Percentiles rank a stretch among this genome's conserved stretches.
Conservation (phyloP, 1,284 basidiomycete species). For the Xerocomus alliaceus region DNA sequence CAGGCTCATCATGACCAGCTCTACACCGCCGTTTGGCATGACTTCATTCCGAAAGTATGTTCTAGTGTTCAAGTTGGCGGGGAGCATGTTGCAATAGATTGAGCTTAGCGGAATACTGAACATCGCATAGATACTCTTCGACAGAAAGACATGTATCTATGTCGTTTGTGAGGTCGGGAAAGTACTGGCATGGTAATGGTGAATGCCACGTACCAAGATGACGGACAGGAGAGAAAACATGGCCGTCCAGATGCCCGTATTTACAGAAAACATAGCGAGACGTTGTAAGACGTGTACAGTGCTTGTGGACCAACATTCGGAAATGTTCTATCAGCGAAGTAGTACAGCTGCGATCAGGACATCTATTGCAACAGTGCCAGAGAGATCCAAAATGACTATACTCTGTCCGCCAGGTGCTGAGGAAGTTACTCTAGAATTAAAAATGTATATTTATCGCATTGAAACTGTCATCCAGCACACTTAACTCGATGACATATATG, state of each 20-base stretch:
- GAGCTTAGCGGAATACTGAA: slow-evolving; percentile 15
- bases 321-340: too few relatives aligned
- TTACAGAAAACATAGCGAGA: slow-evolving; percentile 21
- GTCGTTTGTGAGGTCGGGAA: not conserved
- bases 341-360: slow-evolving; percentile 11
- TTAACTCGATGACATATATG: not conserved
- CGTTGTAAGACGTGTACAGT: slow-evolving; percentile 15
- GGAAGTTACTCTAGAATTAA: not conserved
- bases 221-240: slow-evolving; percentile 14
- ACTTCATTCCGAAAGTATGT: slow-evolving; percentile 11
- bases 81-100: slow-evolving; percentile 24
- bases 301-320: slow-evolving; percentile 2
- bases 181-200: fast-evolving
- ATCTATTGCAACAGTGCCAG: not conserved
- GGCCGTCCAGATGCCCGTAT: slow-evolving; percentile 24
- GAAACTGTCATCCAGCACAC: not conserved
- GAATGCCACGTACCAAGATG: slow-evolving; percentile 17
- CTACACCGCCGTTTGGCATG: not conserved
- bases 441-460: not conserved
- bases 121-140: not conserved
- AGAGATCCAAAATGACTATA: not conserved
- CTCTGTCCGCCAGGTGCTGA: not conserved
- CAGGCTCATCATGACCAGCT: too few relatives aligned
- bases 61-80: slow-evolving; percentile 24
- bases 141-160: slow-evolving; percentile 3